These are phyloP conservation scores for Termitomyces sp. DNA, from an alignment of 768 basidiomycete species.

Conservation along the genomic window DNA sequence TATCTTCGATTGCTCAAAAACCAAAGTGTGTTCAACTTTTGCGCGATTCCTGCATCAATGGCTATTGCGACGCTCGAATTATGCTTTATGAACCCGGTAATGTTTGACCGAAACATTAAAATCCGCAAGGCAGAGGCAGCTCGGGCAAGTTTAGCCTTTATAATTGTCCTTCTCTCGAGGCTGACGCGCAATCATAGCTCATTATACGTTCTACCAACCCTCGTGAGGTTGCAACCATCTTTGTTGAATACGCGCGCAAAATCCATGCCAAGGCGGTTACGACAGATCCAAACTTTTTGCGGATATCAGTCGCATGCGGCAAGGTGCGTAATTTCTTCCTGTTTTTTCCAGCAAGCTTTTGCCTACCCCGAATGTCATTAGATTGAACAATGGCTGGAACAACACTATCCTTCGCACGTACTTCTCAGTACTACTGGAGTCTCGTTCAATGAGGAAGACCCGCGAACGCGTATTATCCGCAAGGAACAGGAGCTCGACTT, in stretches of 20 bases:
- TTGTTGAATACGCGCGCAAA: slow-evolving; percentile 72
- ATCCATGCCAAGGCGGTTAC: slow-evolving; percentile 81
- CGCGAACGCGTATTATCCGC: slow-evolving; percentile 48
- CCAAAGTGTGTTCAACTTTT: slow-evolving; percentile 94
- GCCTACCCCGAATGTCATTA: slow-evolving; percentile 18
- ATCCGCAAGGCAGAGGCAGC: slow-evolving; percentile 93
- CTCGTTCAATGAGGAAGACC: slow-evolving; percentile 45
- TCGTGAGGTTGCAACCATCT: slow-evolving; percentile 84
- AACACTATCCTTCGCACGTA: slow-evolving; percentile 91
- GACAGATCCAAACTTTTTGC: slow-evolving; percentile 83
- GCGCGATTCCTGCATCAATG: slow-evolving; percentile 92
- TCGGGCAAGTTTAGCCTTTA: slow-evolving; percentile 38
- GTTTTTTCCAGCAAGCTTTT: slow-evolving; percentile 5
- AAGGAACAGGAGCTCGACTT: slow-evolving; percentile 38
- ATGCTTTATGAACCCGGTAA: slow-evolving; percentile 89
- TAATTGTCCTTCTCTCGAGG: neutral
- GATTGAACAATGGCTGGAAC: slow-evolving; percentile 95
- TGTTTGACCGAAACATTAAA: slow-evolving; percentile 89
- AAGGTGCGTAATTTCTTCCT: slow-evolving; percentile 46
- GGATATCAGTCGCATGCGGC: slow-evolving; percentile 77
- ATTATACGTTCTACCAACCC: slow-evolving; percentile 93
- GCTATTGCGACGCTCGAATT: slow-evolving; percentile 89
- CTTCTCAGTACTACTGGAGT: slow-evolving; percentile 23
- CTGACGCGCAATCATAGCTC: slow-evolving; percentile 43
- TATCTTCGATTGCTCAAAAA: slow-evolving; percentile 84